These are phyloP conservation scores for Heterobasidion occidentale DNA, from an alignment of 1,284 basidiomycete species.

Conservation along the genomic window DNA sequence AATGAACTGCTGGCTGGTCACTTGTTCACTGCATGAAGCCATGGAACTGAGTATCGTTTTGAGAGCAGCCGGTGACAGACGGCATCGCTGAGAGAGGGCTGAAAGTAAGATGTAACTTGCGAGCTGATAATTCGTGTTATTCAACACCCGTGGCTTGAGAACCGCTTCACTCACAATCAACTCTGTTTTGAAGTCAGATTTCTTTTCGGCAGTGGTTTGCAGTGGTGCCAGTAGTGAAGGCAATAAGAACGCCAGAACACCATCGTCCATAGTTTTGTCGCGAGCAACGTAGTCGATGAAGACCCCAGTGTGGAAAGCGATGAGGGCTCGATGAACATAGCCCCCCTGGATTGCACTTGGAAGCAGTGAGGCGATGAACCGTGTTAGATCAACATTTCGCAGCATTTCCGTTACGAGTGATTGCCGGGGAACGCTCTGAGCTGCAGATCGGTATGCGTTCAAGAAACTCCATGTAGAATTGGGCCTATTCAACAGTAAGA, in stretches of 20 bases:
- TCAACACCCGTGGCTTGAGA: background rate
- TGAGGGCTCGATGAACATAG: conserved; percentile 60
- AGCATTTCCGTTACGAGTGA: conserved; percentile 72
- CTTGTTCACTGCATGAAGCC: conserved; percentile 38
- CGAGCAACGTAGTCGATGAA: conserved; percentile 75
- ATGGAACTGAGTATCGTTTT: conserved; percentile 51
- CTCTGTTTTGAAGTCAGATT: conserved; percentile 31
- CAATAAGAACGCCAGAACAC: conserved; percentile 50
- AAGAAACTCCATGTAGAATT: conserved; percentile 60
- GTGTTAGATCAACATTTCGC: conserved; percentile 63
- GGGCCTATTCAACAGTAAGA: conserved; percentile 24
- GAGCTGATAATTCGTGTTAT: conserved; percentile 34
- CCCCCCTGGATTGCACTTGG: conserved; percentile 50
- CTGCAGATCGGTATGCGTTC: conserved; percentile 66
- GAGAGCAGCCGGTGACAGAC: conserved; percentile 46
- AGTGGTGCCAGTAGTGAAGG: conserved; percentile 56
- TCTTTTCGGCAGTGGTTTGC: conserved; percentile 21
- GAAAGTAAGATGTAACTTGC: conserved; percentile 66
- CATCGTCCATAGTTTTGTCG: conserved; percentile 49
- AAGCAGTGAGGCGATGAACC: conserved; percentile 61
- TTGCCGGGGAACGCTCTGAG: conserved; percentile 61
- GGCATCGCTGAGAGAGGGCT: conserved; percentile 56
- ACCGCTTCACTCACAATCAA: conserved; percentile 36
- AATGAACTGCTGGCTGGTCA: conserved; percentile 45
- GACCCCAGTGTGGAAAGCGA: conserved; percentile 81